Evolutionary conservation across 371 early-diverging fungal species (phyloP), one percentile per base, ranked within the genome.

Genomic region (Apophysomyces elegans): DNA sequence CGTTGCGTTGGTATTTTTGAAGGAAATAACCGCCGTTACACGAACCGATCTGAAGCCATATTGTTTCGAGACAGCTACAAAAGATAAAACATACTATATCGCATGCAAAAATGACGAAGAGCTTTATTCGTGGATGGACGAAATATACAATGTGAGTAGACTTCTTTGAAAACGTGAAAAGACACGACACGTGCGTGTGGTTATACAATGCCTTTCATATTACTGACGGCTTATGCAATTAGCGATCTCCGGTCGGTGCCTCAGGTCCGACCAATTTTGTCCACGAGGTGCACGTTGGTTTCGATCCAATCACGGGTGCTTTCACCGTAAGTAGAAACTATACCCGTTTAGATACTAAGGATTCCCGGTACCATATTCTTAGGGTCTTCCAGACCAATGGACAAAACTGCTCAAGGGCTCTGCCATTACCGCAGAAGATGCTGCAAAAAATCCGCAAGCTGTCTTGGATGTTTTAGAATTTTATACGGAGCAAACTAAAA

Each of bases 381-480:
- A 90, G 91, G 97, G 98, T 35, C 75, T 97, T 65, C 98, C 98
- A 50, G 90, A 92, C 66, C 91, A 95, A 74, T 97, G 97, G 98
- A 91, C 92, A 43, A 86, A 87, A 73, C 84, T 97, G 44, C 77
- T 97, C 56, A 92, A 95, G 66, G 85, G 89, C 37, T 95, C 95
- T 14, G 91, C 90, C 63, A 96, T 97, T 67, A 94, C 96, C 14
- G 90, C 93, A 72, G 96, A 97, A 71, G 98, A 97, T 78, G 95
- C 94, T 63, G 88, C 91, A 46, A 93, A 94, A 77, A 94, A 98
- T 73, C 98, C 97, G 16, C 96, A 97, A 77, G 96, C 96, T 26
- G 97, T 98, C 46, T 80, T 97, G 54, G 96, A 97, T 73, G 97
- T 96, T 18, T 86, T 97, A 37, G 95, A 96, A 70, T 98, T 97